These are phyloP conservation scores for Alisma plantagoaquatica DNA, from an alignment of 106 monocot species.

Conservation along the genomic window DNA sequence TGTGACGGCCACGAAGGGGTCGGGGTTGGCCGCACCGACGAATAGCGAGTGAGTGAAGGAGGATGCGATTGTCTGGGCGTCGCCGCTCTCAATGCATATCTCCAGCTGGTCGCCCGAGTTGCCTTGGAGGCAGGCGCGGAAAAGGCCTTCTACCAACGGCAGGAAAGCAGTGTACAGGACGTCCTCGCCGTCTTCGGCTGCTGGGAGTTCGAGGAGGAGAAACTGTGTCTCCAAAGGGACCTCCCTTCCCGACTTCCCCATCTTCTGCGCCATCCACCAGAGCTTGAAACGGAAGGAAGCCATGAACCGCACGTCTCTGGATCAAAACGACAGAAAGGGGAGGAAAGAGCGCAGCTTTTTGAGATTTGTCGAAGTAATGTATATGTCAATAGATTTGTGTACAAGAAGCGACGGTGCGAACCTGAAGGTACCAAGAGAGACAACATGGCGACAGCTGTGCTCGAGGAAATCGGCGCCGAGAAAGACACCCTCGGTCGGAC, in stretches of 20 bases:
- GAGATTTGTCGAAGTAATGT: no score
- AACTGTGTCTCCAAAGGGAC: slow-evolving; percentile 18
- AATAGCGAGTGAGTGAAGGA: slow-evolving; percentile 45
- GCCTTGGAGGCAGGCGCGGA: slow-evolving; percentile 78
- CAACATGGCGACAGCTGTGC: slow-evolving; percentile 45
- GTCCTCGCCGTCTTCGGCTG: not conserved
- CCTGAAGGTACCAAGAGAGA: slow-evolving; percentile 64
- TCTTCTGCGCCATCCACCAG: slow-evolving; percentile 21
- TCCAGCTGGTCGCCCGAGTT: slow-evolving; percentile 37
- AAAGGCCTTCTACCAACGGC: slow-evolving; percentile 67
- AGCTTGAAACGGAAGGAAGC: slow-evolving; percentile 17
- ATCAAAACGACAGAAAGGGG: no score
- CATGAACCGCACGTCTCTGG: slow-evolving; percentile 12
- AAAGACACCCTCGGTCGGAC: slow-evolving; percentile 56
- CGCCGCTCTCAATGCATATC: slow-evolving; percentile 82
- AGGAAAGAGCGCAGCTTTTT: no score
- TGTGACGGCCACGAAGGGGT: slow-evolving; percentile 77
- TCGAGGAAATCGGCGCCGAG: slow-evolving; percentile 38
- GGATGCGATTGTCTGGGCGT: slow-evolving; percentile 21
- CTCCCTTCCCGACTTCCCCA: slow-evolving; percentile 7
- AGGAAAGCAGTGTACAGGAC: slow-evolving; percentile 50
- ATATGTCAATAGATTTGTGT: no score
- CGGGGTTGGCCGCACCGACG: slow-evolving; percentile 43
- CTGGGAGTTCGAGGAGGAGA: slow-evolving; percentile 38
- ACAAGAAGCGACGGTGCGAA: no score